Evolutionary conservation across 345 rosid genomes (phyloP).

Genomic region (Cardiospermum halicacabum): DNA sequence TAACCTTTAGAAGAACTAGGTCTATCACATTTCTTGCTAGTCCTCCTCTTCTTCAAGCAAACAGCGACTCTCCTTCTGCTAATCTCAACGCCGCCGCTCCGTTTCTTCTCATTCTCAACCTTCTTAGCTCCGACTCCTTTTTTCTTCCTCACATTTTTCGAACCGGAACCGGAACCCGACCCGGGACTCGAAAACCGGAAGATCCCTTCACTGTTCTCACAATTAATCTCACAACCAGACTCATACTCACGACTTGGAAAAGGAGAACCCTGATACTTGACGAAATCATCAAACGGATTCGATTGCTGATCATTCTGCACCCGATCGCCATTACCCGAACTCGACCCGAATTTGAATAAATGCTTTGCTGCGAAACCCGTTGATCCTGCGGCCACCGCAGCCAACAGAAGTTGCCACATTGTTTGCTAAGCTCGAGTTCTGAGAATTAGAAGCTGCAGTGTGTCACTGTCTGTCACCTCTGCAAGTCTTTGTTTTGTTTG

Average conservation of each 20-base stretch:
- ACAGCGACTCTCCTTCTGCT: conserved; percentile 32
- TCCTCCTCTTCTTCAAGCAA: conserved; percentile 60
- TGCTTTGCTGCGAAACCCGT: conserved; percentile 58
- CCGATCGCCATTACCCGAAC: conserved; percentile 2
- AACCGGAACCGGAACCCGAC: conserved; percentile 25
- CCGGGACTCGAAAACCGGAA: conserved; percentile 74
- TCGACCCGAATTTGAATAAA: conserved; percentile 28
- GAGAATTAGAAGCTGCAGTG: not conserved
- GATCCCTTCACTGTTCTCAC: conserved; percentile 35
- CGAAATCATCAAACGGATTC: conserved; percentile 5
- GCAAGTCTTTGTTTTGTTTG: not conserved
- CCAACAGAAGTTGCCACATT: conserved; percentile 81
- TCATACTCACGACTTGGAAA: conserved; percentile 16
- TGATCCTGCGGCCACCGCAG: conserved; percentile 77
- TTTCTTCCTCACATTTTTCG: conserved; percentile 31
- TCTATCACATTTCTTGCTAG: conserved; percentile 36
- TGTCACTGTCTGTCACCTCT: not conserved
- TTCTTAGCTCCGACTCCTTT: conserved; percentile 13
- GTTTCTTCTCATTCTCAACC: conserved; percentile 26
- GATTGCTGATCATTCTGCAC: not conserved
- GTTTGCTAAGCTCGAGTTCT: not conserved
- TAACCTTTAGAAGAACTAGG: conserved; percentile 44
- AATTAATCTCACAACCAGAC: conserved; percentile 24
- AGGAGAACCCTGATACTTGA: conserved; percentile 15
- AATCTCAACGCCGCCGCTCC: conserved; percentile 16